Conservation (phyloP, 192 early-diverging fungal species). For the Mortierella antarctica region DNA sequence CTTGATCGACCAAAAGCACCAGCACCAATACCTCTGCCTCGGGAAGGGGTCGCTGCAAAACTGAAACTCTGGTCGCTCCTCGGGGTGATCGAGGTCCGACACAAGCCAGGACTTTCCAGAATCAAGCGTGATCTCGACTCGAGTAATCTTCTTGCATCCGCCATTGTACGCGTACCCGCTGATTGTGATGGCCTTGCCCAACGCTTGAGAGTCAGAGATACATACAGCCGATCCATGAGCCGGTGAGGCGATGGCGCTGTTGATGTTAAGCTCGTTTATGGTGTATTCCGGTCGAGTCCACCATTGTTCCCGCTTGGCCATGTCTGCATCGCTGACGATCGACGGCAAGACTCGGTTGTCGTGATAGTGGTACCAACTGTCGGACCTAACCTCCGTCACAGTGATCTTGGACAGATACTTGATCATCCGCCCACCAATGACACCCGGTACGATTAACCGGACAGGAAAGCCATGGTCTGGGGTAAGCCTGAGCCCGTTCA, state of each 20-base stretch:
- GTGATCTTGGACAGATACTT: conserved; percentile 82
- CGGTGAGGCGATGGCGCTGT: conserved; percentile 78
- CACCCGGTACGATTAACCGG: conserved; percentile 89
- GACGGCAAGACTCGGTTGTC: conserved; percentile 92
- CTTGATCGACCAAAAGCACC: conserved; percentile 68
- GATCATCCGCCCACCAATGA: conserved; percentile 88
- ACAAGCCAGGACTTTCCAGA: conserved; percentile 84
- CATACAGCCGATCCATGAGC: conserved; percentile 60
- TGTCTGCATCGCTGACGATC: conserved; percentile 61
- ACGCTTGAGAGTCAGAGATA: conserved; percentile 19
- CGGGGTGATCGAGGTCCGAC: conserved; percentile 63
- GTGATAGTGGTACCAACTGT: conserved; percentile 77
- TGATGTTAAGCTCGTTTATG: conserved; percentile 84
- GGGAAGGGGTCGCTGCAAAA: conserved; percentile 31
- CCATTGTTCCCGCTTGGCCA: conserved; percentile 56
- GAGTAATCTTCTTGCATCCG: conserved; percentile 76
- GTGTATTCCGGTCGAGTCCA: conserved; percentile 73
- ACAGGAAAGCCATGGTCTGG: conserved; percentile 91
- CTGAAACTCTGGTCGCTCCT: conserved; percentile 33
- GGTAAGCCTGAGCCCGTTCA: conserved; percentile 78
- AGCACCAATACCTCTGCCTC: conserved; percentile 67
- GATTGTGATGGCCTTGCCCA: conserved; percentile 47
- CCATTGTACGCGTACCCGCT: conserved; percentile 87
- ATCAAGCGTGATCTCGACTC: conserved; percentile 86
- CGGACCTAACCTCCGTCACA: conserved; percentile 67